Evolutionary conservation across 305 asterid genomes (phyloP).

Genomic region (Petunia hybrid): DNA sequence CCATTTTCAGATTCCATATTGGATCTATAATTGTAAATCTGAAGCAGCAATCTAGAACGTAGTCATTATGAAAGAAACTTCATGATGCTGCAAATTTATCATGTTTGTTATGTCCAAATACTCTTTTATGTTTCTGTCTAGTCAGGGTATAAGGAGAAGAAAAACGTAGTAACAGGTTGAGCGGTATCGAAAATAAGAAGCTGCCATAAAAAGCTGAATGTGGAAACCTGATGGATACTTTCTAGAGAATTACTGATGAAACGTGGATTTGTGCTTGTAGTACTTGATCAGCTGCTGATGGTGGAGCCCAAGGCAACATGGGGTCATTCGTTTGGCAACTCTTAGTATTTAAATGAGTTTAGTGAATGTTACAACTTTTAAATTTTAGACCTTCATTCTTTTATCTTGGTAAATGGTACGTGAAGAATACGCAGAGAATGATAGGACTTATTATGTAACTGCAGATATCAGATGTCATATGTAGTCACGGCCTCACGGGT

Average conservation of each 20-base stretch:
- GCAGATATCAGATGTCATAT: slow-evolving; percentile 1
- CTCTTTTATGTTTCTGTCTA: not conserved
- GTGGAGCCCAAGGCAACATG: not conserved
- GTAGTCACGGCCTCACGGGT: not conserved
- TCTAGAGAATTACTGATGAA: not conserved
- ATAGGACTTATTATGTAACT: not conserved
- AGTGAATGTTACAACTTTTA: not conserved
- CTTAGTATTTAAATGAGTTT: not conserved
- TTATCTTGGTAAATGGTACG: not conserved
- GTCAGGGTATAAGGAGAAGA: not conserved
- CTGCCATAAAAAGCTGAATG: not conserved
- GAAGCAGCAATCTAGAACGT: not conserved
- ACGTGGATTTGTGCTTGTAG: not conserved
- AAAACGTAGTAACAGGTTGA: not conserved
- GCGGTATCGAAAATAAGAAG: not conserved
- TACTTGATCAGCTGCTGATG: slow-evolving; percentile 11
- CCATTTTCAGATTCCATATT: not conserved
- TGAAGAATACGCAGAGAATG: not conserved
- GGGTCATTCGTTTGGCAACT: not conserved
- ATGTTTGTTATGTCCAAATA: not conserved
- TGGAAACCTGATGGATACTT: not conserved
- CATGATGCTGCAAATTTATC: not conserved
- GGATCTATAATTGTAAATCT: not conserved
- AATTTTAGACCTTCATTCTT: not conserved
- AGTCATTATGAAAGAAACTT: not conserved